Evolutionary conservation across 306 rosid genomes (phyloP), one percentile per base, ranked within the genome.

Genomic region (Hippophae rhamnoides): DNA sequence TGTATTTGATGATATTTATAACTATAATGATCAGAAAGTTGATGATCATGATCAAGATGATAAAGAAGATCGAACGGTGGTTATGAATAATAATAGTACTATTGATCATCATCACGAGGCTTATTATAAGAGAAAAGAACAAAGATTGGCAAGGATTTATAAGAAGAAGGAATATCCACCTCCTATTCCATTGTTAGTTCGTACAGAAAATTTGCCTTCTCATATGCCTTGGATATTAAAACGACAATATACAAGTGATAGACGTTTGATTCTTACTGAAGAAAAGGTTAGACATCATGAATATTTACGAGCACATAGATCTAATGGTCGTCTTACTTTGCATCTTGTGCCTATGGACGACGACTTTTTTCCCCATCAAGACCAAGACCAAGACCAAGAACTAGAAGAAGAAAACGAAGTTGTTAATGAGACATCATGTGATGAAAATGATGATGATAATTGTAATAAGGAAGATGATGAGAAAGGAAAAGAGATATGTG

Each of bases 221-320:
- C 87, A 75, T 49, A 81, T 83, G 87, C 89, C 95, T 2, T 89
- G 90, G 92, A 72, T 76, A 3, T 62, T 86, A 64, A 80, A 62
- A 43, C 74, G 93, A 43, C 73, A 78, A 54, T 80, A 80, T 64
- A 84, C 95, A 0, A 54, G 47, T 10, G 95, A 86, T 25, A 86
- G 95, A 10, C 64, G 94, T 51, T 52, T 86, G 68, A 68, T 89
- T 12, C 71, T 89, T 0, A 86, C 66, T 3, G 88, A 76, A 66
- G 89, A 86, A 72, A 84, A 75, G 69, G 80, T 78, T 1, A 67
- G 43, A 56, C 86, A 70, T 60, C 90, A 79, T 38, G 95, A 80
- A 61, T 89, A 82, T 50, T 73, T 89, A 38, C 74, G 62, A 3
- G 84, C 79, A 0, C 84, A 86, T 18, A 67, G 94, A 63, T 86